A percentile compares a stretch with the other conserved stretches of the same genome.
phyloP scores from a whole-genome alignment of 2,329 filamentous ascomycete species.

The Rhinocladiella similis region DNA sequence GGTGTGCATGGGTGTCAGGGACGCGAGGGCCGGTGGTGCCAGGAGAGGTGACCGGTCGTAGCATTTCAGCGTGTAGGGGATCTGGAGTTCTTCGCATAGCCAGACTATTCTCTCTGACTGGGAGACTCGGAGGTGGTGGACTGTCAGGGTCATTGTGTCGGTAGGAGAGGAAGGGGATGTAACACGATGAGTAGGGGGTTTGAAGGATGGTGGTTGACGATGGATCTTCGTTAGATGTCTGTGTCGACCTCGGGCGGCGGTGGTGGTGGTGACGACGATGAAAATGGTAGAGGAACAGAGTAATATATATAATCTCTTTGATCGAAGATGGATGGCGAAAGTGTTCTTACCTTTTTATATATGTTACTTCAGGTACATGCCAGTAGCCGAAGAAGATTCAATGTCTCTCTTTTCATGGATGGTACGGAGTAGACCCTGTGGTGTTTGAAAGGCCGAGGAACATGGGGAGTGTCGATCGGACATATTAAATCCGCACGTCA shows the following conservation, averaged over 20 bases:
- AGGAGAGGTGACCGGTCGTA: constrained; percentile 50
- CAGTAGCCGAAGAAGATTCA: too few species aligned
- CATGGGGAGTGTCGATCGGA: background rate
- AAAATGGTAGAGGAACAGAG: too few species aligned
- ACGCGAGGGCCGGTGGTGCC: constrained; percentile 40
- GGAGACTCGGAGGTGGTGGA: constrained; percentile 58
- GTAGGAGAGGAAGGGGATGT: background rate
- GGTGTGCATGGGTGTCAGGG: constrained; percentile 52
- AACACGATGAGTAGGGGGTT: background rate
- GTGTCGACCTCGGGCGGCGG: too few species aligned
- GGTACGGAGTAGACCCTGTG: too few species aligned
- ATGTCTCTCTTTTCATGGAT: too few species aligned
- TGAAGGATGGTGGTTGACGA: background rate
- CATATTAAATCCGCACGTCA: background rate
- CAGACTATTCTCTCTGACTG: constrained; percentile 66
- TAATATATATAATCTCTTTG: too few species aligned
- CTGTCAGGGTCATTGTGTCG: constrained; percentile 31
- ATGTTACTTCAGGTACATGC: too few species aligned
- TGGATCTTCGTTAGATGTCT: too few species aligned
- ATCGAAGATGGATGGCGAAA: too few species aligned
- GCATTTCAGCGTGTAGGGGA: constrained; percentile 53
- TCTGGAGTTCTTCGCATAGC: constrained; percentile 63
- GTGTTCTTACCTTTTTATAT: too few species aligned
- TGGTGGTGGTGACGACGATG: too few species aligned
- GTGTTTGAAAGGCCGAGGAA: too few species aligned